These are phyloP conservation scores for Neurospora sp. DNA, from an alignment of 2,329 filamentous ascomycete genomes.

Conservation along the genomic window DNA sequence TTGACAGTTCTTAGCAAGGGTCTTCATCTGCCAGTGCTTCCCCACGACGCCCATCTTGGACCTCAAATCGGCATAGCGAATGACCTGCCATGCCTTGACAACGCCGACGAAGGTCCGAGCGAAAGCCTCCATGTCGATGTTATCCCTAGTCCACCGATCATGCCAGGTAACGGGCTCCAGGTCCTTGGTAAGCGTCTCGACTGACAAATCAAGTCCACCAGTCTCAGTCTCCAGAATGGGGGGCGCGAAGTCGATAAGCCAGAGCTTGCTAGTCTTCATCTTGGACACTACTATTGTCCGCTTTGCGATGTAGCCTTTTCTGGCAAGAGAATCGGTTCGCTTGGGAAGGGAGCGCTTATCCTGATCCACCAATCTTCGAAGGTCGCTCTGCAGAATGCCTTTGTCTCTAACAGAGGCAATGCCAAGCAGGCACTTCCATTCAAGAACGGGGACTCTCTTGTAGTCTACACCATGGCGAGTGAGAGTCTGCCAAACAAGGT, in stretches of 20 bases:
- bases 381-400: conserved; percentile 51
- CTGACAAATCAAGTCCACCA: conserved; percentile 23
- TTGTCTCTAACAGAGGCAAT: conserved; percentile 43
- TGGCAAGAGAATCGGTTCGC: conserved; percentile 46
- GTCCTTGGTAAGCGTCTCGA: conserved; percentile 25
- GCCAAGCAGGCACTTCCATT: conserved; percentile 48
- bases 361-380: conserved; percentile 46
- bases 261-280: conserved; percentile 53
- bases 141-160: conserved; percentile 44
- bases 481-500: conserved; percentile 48
- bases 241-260: conserved; percentile 46
- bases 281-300: conserved; percentile 47
- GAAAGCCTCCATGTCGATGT: conserved; percentile 48
- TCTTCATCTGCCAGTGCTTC: conserved; percentile 50
- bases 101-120: conserved; percentile 48
- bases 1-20: conserved; percentile 46
- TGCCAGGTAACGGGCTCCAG: conserved; percentile 47
- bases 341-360: conserved; percentile 55
- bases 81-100: conserved; percentile 46
- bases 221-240: conserved; percentile 27
- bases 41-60: conserved; percentile 45
- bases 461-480: conserved; percentile 49
- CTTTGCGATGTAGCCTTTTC: conserved; percentile 54
- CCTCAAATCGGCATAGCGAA: conserved; percentile 48
- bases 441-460: conserved; percentile 46